Evolutionary conservation across 116 monocot genomes (phyloP), one percentile per base, ranked within the genome.

Genomic region (Zostera marina): DNA sequence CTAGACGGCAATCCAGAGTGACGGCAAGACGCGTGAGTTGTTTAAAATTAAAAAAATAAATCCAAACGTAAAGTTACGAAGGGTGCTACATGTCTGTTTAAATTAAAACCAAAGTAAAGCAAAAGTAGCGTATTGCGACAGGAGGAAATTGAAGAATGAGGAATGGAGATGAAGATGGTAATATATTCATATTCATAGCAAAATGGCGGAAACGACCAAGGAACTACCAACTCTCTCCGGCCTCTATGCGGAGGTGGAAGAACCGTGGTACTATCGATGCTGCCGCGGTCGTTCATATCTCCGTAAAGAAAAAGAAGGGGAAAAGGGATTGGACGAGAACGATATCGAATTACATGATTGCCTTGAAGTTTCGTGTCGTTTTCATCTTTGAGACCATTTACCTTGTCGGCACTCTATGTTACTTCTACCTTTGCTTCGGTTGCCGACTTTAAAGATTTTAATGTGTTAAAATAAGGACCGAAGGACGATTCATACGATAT

Each of bases 401-500:
- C 47, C 47, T 47, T 16, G 47, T 47, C 7, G 47, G n/a, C 47
- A 47, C 11, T 1, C 47, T 47, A 12, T 47, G 47, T 47, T 47
- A 14, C 47, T 47, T 47, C 47, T 47, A 47, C 47, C n/a, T 47
- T n/a, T 16, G 47, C n/a, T 47, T 47, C 47, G 47, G 47, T 47
- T 47, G 12, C 47, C 47, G 16, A 7, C 12, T 47, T 7, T 47
- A 16, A 47, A 47, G 12, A 12, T n/a, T 46, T n/a, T 46, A n/a
- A 46, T 13, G n/a, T n/a, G n/a, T n/a, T n/a, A n/a, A n/a, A n/a
- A n/a, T n/a, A n/a, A n/a, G n/a, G n/a, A n/a, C n/a, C n/a, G n/a
- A n/a, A n/a, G n/a, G n/a, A n/a, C n/a, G n/a, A n/a, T n/a, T n/a
- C n/a, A n/a, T n/a, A n/a, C n/a, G n/a, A n/a, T n/a, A n/a, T n/a